Percentiles rank a stretch among this genome's conserved stretches.
Evolutionary conservation across 2,329 filamentous ascomycete species (phyloP).

Genomic region (Ascochyta koolunga): DNA sequence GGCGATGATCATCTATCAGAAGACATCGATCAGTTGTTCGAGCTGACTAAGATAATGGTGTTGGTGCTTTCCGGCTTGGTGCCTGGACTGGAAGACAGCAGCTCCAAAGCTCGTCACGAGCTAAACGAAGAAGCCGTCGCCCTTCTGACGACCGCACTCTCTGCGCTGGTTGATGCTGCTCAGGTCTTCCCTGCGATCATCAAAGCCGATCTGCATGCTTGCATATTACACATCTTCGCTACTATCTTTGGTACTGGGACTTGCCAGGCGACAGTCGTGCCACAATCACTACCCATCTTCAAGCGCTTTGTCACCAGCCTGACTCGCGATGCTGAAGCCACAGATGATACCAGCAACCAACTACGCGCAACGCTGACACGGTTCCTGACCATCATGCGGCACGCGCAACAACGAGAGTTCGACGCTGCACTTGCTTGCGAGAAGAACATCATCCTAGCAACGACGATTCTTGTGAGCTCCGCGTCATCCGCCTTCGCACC

Average conservation of each 20-base stretch:
- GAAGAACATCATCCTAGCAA: conserved; percentile 88
- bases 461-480: conserved; percentile 86
- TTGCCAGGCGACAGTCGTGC: conserved; percentile 88
- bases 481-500: conserved; percentile 75
- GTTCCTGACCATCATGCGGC: conserved; percentile 79
- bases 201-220: conserved; percentile 93
- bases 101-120: conserved; percentile 66
- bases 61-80: conserved; percentile 86
- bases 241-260: conserved; percentile 86
- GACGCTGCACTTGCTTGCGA: conserved; percentile 84
- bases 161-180: conserved; percentile 90
- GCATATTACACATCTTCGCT: conserved; percentile 94
- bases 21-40: conserved; percentile 97
- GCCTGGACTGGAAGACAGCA: conserved; percentile 74
- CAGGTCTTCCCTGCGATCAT: conserved; percentile 97
- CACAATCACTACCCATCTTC: conserved; percentile 87
- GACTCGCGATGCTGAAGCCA: conserved; percentile 51
- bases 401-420: conserved; percentile 76
- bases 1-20: conserved; percentile 82
- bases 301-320: conserved; percentile 87
- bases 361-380: conserved; percentile 81
- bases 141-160: conserved; percentile 78
- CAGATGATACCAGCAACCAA: conserved; percentile 67
- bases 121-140: conserved; percentile 86
- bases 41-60: conserved; percentile 94